These are phyloP conservation scores for Ramularia endophylla DNA, from an alignment of 2,329 filamentous ascomycete species.

Conservation along the genomic window DNA sequence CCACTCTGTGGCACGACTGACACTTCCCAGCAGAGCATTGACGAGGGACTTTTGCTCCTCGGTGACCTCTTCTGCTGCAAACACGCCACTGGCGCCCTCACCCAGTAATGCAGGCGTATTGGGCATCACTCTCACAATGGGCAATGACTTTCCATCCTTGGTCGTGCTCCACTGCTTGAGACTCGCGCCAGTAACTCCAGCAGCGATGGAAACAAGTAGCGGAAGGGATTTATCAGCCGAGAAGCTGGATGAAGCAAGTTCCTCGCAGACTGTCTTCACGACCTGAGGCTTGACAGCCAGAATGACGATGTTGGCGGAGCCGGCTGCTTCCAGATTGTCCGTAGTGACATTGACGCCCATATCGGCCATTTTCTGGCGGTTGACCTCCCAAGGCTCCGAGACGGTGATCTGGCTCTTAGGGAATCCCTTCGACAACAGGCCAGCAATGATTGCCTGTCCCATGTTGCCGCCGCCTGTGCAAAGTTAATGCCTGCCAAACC, in stretches of 20 bases:
- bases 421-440: slow-evolving; percentile 20
- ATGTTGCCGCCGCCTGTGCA: slow-evolving; percentile 25
- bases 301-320: slow-evolving; percentile 22
- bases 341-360: slow-evolving; percentile 22
- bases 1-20: slow-evolving; percentile 24
- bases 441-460: slow-evolving; percentile 25
- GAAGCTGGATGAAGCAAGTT: slow-evolving; percentile 18
- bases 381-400: slow-evolving; percentile 26
- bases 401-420: slow-evolving; percentile 22
- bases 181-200: slow-evolving; percentile 19
- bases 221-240: slow-evolving; percentile 12
- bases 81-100: slow-evolving; percentile 23
- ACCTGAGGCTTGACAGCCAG: slow-evolving; percentile 26
- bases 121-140: slow-evolving; percentile 24
- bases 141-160: slow-evolving; percentile 16
- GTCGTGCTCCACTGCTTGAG: slow-evolving; percentile 20
- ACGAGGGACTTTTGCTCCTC: slow-evolving; percentile 18
- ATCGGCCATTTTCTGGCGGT: slow-evolving; percentile 24
- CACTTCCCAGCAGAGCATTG: slow-evolving; percentile 18
- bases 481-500: too few relatives aligned
- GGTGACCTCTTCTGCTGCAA: slow-evolving; percentile 21
- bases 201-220: slow-evolving; percentile 23
- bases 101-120: slow-evolving; percentile 25
- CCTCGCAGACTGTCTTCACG: slow-evolving; percentile 22
- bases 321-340: slow-evolving; percentile 21